Base-by-base conservation (phyloP, 345 rosid genomes). In the Acer saccharum region DNA sequence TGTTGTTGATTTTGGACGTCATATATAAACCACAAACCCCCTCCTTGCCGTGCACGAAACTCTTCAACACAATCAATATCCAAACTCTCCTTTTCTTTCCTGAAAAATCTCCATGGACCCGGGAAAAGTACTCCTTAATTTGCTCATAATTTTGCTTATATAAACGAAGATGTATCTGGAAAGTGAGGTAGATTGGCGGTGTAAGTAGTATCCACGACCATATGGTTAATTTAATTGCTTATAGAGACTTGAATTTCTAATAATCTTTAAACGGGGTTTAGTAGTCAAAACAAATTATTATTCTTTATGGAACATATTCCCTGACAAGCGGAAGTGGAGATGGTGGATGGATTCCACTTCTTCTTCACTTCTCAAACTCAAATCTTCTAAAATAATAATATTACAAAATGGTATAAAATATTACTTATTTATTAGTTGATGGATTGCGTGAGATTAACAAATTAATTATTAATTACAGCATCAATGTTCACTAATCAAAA, bases 371-470 rank as follows among this genome's bases (percentile, higher is more conserved):
- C 54, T 13, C 9, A 39, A 46, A 3, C 72, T 44, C 29, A 13
- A 35, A 68, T 17, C 10, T 17, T 58, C 2, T 60, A 21, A 60
- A 18, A 3, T 0, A n/a, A 7, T 60, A 60, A 18, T 60, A 60
- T 20, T 60, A 18, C 4, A 60, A 18, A 18, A n/a, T 7, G 23
- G 4, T 60, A 60, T 60, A 6, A 60, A 18, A 60, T 18, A 60
- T 60, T 60, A 60, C 27, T 60, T 60, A 2, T 20, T 58, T 58
- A 20, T 72, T 35, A 35, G 39, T 35, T 35, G 39, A 29, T 10
- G 50, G 75, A 29, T 57, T 35, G 75, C 75, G 75, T 58, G 20
- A 32, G 43, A 35, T 44, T n/a, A 57, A 20, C 52, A 35, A 72
- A 35, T 18, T 72, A 20, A 20, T 60, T 20, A 9, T 60, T 20